Base-by-base conservation (phyloP, 306 rosid genomes). In the Quercus robur region DNA sequence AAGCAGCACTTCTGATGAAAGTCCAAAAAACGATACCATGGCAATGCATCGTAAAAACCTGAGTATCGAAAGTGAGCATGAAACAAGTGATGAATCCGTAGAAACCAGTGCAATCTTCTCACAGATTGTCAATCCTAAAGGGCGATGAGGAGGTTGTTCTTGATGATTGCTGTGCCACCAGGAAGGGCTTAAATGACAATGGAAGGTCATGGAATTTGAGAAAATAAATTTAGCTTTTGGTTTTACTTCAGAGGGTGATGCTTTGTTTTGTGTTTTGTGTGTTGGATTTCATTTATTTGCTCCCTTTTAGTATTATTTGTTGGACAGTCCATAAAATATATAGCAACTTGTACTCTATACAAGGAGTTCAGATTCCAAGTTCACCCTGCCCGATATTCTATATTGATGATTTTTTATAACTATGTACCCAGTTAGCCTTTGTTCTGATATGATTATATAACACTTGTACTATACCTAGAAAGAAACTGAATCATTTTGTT, bases 11-110 rank as follows among this genome's bases (percentile, higher is more conserved):
- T 82, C 86, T 74, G 89, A 85, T 2, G 12, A 81, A 78, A 78
- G 55, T 81, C 71, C 78, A 70, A 62, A 38, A 35, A 9, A 78
- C 51, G 82, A 76, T 1, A 82, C 81, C 26, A 68, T 25, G 7
- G 75, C 80, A 58, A 44, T 20, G 25, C 89, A 86, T 75, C 41
- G 81, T 26, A 88, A 72, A n/a, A 86, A 71, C 67, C 64, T 58
- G 52, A 77, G 83, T 81, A 81, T 79, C 66, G 87, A 81, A 75
- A 75, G 80, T 77, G 84, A 88, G 78, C 12, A 81, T 26, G 88
- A 77, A 17, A 61, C 64, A 62, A 76, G 49, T 76, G 41, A 78
- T 61, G 77, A 79, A 21, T 21, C 76, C 5, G 14, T 13, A 49
- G 14, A 49, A 10, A 49, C 54, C 15, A 49, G 15, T 49, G 54